phyloP scores from a whole-genome alignment of 1,284 basidiomycete genomes.

The Trichosporon asahii region DNA sequence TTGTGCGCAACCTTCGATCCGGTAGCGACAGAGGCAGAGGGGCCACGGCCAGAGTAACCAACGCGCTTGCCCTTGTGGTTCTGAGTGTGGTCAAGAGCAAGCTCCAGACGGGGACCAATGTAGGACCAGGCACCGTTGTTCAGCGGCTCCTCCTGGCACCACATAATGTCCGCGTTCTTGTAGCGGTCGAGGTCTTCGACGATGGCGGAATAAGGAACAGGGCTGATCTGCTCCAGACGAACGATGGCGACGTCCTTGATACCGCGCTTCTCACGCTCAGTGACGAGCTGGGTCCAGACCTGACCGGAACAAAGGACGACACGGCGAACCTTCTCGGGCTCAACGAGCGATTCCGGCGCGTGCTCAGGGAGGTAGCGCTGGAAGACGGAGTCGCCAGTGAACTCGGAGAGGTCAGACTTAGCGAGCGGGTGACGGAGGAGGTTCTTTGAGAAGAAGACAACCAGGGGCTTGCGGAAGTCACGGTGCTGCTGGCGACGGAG shows the following conservation, averaged over 20 bases:
- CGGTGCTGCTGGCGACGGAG: slow-evolving; percentile 91
- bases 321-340: slow-evolving; percentile 80
- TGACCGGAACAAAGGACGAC: slow-evolving; percentile 91
- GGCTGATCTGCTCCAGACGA: slow-evolving; percentile 88
- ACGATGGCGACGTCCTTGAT: slow-evolving; percentile 93
- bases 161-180: slow-evolving; percentile 86
- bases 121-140: slow-evolving; percentile 80
- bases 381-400: slow-evolving; percentile 85
- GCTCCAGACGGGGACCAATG: slow-evolving; percentile 81
- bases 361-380: slow-evolving; percentile 87
- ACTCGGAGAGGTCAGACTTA: slow-evolving; percentile 79
- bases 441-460: slow-evolving; percentile 95
- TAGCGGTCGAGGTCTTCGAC: slow-evolving; percentile 90
- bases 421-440: slow-evolving; percentile 90
- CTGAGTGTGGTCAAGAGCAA: slow-evolving; percentile 69
- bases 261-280: slow-evolving; percentile 82
- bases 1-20: slow-evolving; percentile 65
- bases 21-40: slow-evolving; percentile 66
- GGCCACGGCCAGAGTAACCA: slow-evolving; percentile 78
- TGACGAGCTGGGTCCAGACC: slow-evolving; percentile 84
- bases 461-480: slow-evolving; percentile 92
- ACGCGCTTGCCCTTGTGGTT: slow-evolving; percentile 89
- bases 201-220: slow-evolving; percentile 91
- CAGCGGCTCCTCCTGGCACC: slow-evolving; percentile 82
- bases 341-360: slow-evolving; percentile 66